Evolutionary conservation across 2,329 filamentous ascomycete species (phyloP), one percentile per base, ranked within the genome.

Genomic region (Ambrosiella cleistominuta): DNA sequence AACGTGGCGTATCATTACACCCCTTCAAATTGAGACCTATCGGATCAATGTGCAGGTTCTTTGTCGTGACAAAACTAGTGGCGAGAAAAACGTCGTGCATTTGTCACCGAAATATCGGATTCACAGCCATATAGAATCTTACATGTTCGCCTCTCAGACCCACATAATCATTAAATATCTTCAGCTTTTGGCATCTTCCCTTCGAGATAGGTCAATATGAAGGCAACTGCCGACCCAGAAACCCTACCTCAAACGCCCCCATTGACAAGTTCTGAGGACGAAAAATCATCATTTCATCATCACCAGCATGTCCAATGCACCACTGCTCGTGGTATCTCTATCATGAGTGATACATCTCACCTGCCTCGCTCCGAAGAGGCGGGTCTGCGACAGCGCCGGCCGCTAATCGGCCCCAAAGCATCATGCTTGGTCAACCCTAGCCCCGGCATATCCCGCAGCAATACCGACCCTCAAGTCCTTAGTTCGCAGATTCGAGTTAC

Each of bases 401-500:
- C 5, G 19, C 37, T 15, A 13, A 44, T 19, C 19, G 19, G 12
- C 19, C 36, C 11, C 39, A 9, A 12, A 15, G n/a, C 13, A 40
- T 5, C 27, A 45, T 35, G 17, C 13, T 27, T 15, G 19, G 9
- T 15, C 51, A 15, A 19, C 8, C 8, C 27, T 35, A 47, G 19
- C 35, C 47, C 19, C 35, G 27, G 19, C 19, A 51, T 35, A 8
- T 51, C 47, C 19, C 47, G 38, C 39, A 56, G 54, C 27, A 36
- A 15, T 17, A 51, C 53, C 38, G 53, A 58, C 15, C 38, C 56
- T 8, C 35, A 56, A 27, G 27, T 65, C 61, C 61, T 62, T 7
- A 58, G 56, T 39, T 56, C 64, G n/a, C 62, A 64, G 36, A 55
- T 57, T 42, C 55, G 57, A 49, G 61, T 61, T 58, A 49, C 50